Base-by-base conservation (phyloP, 441 rosid genomes). In the Macaranga tanarius region DNA sequence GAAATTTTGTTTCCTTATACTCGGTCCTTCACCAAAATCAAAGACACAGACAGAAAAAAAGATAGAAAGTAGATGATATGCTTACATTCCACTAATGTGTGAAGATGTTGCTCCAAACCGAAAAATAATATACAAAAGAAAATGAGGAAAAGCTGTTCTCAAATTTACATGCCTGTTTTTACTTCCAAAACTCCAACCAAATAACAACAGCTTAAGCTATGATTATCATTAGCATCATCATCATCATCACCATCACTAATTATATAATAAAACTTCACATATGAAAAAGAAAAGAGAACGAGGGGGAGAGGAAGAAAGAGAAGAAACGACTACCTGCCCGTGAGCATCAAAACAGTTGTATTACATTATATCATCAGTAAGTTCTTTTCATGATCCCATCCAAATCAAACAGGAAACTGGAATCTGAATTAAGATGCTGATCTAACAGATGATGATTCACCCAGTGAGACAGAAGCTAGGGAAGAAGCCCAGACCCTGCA, bases 401-500 rank as follows among this genome's bases (percentile, higher is more conserved):
- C 54, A 55, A 67, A 2, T 55, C 26, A 10, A 20, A 8, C 38
- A 50, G 52, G 20, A 38, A 65, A 51, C 38, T 28, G 12, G 40
- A 28, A 67, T 80, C 31, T 59, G 13, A 20, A 51, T 77, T 72
- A 67, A 15, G 74, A 70, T 65, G 82, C 83, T 69, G 84, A 85
- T 55, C 86, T 85, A 57, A 81, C 79, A 17, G 96, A 83, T 17
- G 80, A 73, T 68, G 92, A 82, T 84, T 89, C 79, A 7, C 97
- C 97, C 78, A 92, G 75, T 6, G 97, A 86, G 69, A 94, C 95
- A 6, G 97, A 94, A 5, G 99, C 95, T 15, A 92, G 79, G 8
- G 97, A 92, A 38, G 96, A 91, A 70, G 95, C 96, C 97, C 93
- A 92, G 31, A 85, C 97, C 69, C 83, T 81, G 28, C 91, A 94